Percentiles rank a stretch among this genome's conserved stretches.
Evolutionary conservation across 495 filamentous ascomycete species (phyloP).

Genomic region (Xylaria cubensis): DNA sequence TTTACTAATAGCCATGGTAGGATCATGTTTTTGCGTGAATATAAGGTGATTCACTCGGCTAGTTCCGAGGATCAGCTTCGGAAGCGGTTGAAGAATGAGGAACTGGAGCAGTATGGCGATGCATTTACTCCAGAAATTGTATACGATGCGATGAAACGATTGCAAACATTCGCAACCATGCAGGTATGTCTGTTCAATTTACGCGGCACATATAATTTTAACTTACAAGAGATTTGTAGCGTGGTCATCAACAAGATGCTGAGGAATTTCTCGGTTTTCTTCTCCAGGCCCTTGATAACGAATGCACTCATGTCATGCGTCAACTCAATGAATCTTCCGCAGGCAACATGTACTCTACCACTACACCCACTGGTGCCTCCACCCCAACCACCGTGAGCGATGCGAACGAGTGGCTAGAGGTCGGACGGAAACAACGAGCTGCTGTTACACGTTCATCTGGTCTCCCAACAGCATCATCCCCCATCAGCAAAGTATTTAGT

Average conservation of each 20-base stretch:
- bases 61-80: conserved; percentile 74
- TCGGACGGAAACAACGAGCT: conserved; percentile 88
- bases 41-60: conserved; percentile 81
- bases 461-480: conserved; percentile 71
- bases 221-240: conserved; percentile 55
- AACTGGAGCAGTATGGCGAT: conserved; percentile 90
- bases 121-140: conserved; percentile 93
- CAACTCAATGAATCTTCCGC: conserved; percentile 49
- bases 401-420: conserved; percentile 83
- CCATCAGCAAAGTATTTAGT: conserved; percentile 92
- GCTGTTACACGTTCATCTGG: conserved; percentile 90
- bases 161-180: conserved; percentile 92
- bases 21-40: conserved; percentile 97
- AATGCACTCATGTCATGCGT: conserved; percentile 80
- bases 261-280: conserved; percentile 97
- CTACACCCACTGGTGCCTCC: conserved; percentile 46
- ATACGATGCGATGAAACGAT: conserved; percentile 85
- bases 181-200: conserved; percentile 59
- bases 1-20: conserved; percentile 49
- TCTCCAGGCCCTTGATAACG: conserved; percentile 90
- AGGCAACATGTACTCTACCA: conserved; percentile 47
- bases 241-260: conserved; percentile 97
- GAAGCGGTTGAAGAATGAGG: conserved; percentile 74
- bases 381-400: conserved; percentile 50
- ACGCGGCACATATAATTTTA: neutral